Evolutionary conservation across 2,329 filamentous ascomycete genomes (phyloP), one percentile per base, ranked within the genome.

Genomic region (Talaromyces sp.): DNA sequence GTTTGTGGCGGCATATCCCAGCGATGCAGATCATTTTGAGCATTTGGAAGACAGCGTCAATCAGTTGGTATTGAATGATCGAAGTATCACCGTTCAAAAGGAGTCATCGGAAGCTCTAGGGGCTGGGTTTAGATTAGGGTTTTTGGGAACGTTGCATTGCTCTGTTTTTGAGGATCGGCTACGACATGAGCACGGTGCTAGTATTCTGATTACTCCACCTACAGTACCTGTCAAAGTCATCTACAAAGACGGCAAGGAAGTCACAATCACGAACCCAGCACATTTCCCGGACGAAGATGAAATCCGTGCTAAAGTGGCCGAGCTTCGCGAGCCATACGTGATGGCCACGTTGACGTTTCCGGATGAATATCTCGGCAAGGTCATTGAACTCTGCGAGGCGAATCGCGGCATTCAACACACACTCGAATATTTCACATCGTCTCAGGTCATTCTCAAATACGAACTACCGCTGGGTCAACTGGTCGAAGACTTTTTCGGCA

Each of bases 161-260:
- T 98, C 93, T n/a, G 95, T 99, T 4, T 99, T 99, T 72, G 93
- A 99, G 78, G 95, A 99, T 77, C 91, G 95, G 0, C 81, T 99
- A 62, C 88, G 92, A 51, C 93, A 97, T 78, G 95, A 99, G 77
- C 93, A 99, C 73, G 95, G 94, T 5, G 91, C 91, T 2, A 95
- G 89, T 73, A 93, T 99, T 74, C 97, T 99, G 78, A 95, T 99
- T 75, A 99, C 95, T 0, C 94, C 96, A 43, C 95, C 95, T 0
- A 94, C 92, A 0, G 95, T 99, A 13, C 93, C 95, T 2, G 96
- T 94, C 72, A 96, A 93, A 76, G 85, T 98, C 7, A 77, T 91
- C 10, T 95, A 89, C 85, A 85, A 82, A 54, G 87, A 93, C 72
- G 93, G 93, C n/a, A 86, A 80, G 2, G 91, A 95, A 73, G 85